phyloP scores from a whole-genome alignment of 1,284 basidiomycete genomes.

The Farysia itapuensis region DNA sequence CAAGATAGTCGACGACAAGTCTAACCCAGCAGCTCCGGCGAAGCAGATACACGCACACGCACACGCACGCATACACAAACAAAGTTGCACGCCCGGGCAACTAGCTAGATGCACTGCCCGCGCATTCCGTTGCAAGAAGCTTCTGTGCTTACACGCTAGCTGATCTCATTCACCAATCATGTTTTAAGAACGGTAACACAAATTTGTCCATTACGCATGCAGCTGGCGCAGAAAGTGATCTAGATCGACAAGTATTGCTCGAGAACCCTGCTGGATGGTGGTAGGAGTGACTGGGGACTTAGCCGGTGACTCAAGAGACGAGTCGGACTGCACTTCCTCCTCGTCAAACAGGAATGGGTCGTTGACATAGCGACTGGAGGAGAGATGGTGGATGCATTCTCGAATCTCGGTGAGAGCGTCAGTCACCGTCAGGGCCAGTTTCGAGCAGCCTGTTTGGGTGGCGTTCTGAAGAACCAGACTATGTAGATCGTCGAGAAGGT shows the following conservation, averaged over 20 bases:
- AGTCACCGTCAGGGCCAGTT: neutral
- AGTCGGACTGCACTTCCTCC: neutral
- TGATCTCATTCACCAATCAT: too few species aligned
- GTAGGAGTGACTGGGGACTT: slow-evolving; percentile 4
- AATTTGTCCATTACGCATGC: too few species aligned
- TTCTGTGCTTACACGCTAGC: too few species aligned
- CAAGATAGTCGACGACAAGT: slow-evolving; percentile 17
- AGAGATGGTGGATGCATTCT: slow-evolving; percentile 8
- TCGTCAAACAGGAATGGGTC: slow-evolving; percentile 17
- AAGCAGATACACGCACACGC: too few species aligned
- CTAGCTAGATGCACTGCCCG: too few species aligned
- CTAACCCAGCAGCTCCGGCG: too few species aligned
- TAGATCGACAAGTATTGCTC: slow-evolving; percentile 18
- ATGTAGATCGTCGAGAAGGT: slow-evolving; percentile 31
- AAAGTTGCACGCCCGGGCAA: too few species aligned
- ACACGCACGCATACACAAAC: too few species aligned
- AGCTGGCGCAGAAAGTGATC: slow-evolving; percentile 13
- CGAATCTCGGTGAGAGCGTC: slow-evolving; percentile 9
- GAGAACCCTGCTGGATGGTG: slow-evolving; percentile 13
- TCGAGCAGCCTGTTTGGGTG: too few species aligned
- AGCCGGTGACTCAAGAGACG: neutral
- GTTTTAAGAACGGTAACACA: too few species aligned
- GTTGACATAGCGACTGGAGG: slow-evolving; percentile 6
- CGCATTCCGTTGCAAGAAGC: too few species aligned
- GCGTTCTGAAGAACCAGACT: neutral